These are phyloP conservation scores for Poa pratensis DNA, from an alignment of 176 grass and related monocot genomes.

Conservation along the genomic window DNA sequence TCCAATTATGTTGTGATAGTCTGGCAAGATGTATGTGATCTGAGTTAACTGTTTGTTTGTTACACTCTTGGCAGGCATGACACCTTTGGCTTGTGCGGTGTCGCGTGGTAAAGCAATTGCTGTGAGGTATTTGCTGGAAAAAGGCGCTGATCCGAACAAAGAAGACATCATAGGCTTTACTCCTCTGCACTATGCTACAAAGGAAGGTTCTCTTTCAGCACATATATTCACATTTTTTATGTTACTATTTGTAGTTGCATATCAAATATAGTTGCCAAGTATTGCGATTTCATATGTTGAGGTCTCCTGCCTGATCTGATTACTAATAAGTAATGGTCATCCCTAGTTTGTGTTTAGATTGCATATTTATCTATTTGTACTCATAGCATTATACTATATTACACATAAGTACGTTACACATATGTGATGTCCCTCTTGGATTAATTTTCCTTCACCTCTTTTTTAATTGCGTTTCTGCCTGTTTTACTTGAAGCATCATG, in stretches of 20 bases:
- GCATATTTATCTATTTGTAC: background rate
- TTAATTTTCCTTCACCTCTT: background rate
- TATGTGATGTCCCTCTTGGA: background rate
- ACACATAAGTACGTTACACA: background rate
- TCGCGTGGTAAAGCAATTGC: conserved; percentile 34
- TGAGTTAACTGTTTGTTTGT: conserved; percentile 14
- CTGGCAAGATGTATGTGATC: background rate
- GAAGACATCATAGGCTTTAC: conserved; percentile 34
- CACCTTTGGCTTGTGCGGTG: conserved; percentile 44
- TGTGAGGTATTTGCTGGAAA: conserved; percentile 47
- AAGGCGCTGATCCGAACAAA: conserved; percentile 45
- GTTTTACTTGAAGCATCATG: conserved; percentile 9
- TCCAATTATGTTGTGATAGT: conserved; percentile 11
- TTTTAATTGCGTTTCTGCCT: background rate
- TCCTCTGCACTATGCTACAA: conserved; percentile 51
- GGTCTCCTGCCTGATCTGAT: background rate
- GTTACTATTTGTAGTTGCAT: background rate
- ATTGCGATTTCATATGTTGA: background rate
- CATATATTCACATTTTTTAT: background rate
- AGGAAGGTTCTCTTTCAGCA: conserved; percentile 28
- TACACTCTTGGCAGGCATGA: conserved; percentile 38
- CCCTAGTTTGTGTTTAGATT: background rate
- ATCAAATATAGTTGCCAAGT: background rate
- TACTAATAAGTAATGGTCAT: conserved; percentile 6
- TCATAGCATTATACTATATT: background rate